Conservation (phyloP, 208 protist species). For the Acanthamoeba sp. region DNA sequence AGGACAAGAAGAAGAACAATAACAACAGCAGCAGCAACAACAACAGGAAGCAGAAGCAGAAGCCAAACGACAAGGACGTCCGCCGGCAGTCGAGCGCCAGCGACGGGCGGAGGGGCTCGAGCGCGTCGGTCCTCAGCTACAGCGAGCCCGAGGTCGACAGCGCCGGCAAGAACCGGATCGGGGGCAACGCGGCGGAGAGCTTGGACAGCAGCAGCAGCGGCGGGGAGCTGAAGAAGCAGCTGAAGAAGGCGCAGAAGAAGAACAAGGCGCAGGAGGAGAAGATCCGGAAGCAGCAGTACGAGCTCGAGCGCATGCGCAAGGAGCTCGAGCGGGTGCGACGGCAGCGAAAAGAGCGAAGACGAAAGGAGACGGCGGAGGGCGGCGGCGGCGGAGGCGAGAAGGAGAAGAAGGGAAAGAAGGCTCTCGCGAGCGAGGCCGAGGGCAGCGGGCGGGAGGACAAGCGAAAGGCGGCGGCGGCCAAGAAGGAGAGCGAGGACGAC, state of each 20-base stretch:
- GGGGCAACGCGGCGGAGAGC: neutral
- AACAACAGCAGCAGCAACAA: neutral
- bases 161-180: neutral
- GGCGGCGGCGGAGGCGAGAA: neutral
- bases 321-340: constrained; percentile 52
- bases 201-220: neutral
- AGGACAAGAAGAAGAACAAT: neutral
- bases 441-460: neutral
- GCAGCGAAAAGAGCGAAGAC: constrained; percentile 43
- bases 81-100: neutral
- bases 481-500: constrained; percentile 12
- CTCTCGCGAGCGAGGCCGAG: neutral
- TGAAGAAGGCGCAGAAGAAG: constrained; percentile 45
- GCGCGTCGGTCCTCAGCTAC: constrained; percentile 12
- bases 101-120: neutral
- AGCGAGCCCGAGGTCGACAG: constrained; percentile 9
- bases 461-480: neutral
- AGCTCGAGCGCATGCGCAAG: constrained; percentile 42
- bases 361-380: neutral
- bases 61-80: neutral
- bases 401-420: neutral
- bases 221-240: constrained; percentile 36
- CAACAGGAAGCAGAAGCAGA: neutral
- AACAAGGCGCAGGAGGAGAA: constrained; percentile 53
- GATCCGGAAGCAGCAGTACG: constrained; percentile 43